Base-by-base conservation (phyloP, 2,329 filamentous ascomycete species). In the Moelleriella libera region DNA sequence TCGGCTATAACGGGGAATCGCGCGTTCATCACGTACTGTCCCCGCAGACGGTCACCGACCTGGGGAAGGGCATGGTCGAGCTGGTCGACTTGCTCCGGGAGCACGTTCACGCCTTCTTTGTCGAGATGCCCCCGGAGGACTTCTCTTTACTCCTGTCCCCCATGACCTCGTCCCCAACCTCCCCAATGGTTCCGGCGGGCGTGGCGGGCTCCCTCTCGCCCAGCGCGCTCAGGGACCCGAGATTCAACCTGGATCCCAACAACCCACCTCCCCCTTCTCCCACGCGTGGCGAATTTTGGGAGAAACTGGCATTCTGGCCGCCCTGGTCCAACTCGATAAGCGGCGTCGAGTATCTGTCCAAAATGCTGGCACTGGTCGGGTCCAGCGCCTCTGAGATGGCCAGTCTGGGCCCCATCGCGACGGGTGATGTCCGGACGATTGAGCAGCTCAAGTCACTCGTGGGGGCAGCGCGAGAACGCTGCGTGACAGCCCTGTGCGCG, bases 271-370 rank as follows among this genome's bases (percentile, higher is more conserved):
- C 82, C 9, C 81, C 83, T 1, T 87, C 85, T 0, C 86, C 88
- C 0, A 85, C 75, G 55, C 78, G 77, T 43, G 90, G 89, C 5
- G 88, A 95, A 56, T 69, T 82, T 0, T 97, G 88, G 88, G 92
- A 97, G 59, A 84, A 90, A 67, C 80, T 92, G 63, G 90, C 89
- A 0, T 98, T 97, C 64, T 97, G 90, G 89, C 89, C 90, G 4
- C 92, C 90, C 0, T 83, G 85, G 67, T 85, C 88, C 2, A 97
- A 96, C 59, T 89, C 89, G 0, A 69, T 97, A 29, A 94, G 88
- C 49, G 90, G 86, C n/a, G 86, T 90, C 2, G 80, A 94, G 61
- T 96, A 94, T 58, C 74, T 98, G 5, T 81, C 85, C 45, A 88
- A 85, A 60, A 83, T 92, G 60, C 70, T 97, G 28, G 73, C 81